A percentile compares a stretch with the other conserved stretches of the same genome.
phyloP scores from a whole-genome alignment of 495 filamentous ascomycete species.

The Xylaria intraflava region DNA sequence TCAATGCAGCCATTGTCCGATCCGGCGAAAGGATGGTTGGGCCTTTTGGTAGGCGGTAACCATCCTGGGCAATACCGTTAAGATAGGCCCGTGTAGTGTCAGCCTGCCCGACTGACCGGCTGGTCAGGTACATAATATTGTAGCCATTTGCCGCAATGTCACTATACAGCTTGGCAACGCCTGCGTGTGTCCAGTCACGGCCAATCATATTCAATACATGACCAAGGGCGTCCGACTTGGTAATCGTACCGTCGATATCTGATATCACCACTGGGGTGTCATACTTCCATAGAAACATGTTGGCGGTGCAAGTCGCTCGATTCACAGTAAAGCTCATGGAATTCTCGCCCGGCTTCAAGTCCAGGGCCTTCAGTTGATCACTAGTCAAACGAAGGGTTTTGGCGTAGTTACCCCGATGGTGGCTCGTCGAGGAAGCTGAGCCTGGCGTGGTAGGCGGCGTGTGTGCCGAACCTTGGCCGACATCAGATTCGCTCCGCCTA shows the following conservation, averaged over 20 bases:
- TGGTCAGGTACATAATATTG: slow-evolving; percentile 97
- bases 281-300: slow-evolving; percentile 88
- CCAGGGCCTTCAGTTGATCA: slow-evolving; percentile 83
- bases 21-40: slow-evolving; percentile 94
- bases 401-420: slow-evolving; percentile 79
- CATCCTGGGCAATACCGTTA: slow-evolving; percentile 81
- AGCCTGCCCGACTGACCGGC: slow-evolving; percentile 85
- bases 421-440: slow-evolving; percentile 45
- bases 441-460: slow-evolving; percentile 77
- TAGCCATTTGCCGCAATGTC: slow-evolving; percentile 96
- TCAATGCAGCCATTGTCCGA: slow-evolving; percentile 88
- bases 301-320: slow-evolving; percentile 80
- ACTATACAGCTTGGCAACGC: slow-evolving; percentile 93
- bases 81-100: slow-evolving; percentile 89
- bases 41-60: slow-evolving; percentile 77
- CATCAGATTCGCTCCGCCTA: slow-evolving; percentile 59
- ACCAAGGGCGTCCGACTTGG: slow-evolving; percentile 95
- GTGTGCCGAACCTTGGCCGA: slow-evolving; percentile 56
- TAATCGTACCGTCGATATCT: slow-evolving; percentile 98
- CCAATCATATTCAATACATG: slow-evolving; percentile 97
- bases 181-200: slow-evolving; percentile 94
- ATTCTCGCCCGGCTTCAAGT: slow-evolving; percentile 79
- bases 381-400: slow-evolving; percentile 96
- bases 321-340: slow-evolving; percentile 95
- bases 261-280: slow-evolving; percentile 93